phyloP scores from a whole-genome alignment of 139 green algal genomes.

The Tetraselmis striata region DNA sequence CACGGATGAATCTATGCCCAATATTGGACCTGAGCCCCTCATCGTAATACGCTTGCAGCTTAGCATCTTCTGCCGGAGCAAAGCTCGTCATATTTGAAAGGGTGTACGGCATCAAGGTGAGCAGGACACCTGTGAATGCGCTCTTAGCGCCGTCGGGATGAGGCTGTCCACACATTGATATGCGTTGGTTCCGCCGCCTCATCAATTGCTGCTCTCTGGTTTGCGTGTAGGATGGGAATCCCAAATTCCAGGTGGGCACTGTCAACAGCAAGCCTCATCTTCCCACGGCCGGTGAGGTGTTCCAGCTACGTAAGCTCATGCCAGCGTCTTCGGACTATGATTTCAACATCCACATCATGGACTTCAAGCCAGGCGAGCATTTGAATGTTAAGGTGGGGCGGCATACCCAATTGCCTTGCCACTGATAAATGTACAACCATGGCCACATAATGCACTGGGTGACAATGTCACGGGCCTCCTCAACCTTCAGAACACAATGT shows the following conservation, averaged over 20 bases:
- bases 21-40: too few relatives aligned
- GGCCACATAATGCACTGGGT: too few relatives aligned
- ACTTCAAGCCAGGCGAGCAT: constrained; percentile 84
- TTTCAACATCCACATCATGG: constrained; percentile 97
- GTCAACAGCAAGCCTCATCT: constrained; percentile 57
- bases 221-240: constrained; percentile 22
- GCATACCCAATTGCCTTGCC: too few relatives aligned
- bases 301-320: constrained; percentile 86
- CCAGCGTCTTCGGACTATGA: constrained; percentile 76
- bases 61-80: too few relatives aligned
- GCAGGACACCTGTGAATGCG: neutral
- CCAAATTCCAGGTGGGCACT: constrained; percentile 45
- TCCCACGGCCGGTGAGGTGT: constrained; percentile 68
- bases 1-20: too few relatives aligned
- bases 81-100: constrained; percentile 68
- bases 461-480: too few relatives aligned
- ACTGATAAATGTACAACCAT: too few relatives aligned
- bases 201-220: neutral
- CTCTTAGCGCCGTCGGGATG: neutral
- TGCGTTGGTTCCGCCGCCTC: neutral
- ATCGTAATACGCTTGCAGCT: too few relatives aligned
- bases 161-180: neutral
- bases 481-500: too few relatives aligned
- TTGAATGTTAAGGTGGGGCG: constrained; percentile 69
- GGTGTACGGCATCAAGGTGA: constrained; percentile 33